Evolutionary conservation across 257 asterid species (phyloP).

Genomic region (Solanum microdontum): DNA sequence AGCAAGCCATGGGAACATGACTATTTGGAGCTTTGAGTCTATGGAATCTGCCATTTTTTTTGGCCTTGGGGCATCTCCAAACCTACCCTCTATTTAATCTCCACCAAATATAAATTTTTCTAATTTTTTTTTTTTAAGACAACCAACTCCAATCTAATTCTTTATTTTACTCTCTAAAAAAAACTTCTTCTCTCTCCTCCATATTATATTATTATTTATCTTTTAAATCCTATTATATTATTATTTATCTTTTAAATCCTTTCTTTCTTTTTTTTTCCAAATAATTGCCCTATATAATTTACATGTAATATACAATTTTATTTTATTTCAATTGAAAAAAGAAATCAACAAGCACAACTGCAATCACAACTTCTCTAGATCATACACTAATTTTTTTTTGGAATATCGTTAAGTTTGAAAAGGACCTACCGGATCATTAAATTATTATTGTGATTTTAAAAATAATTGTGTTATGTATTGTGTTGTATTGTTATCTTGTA

Average conservation of each 20-base stretch:
- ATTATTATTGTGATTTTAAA: not conserved
- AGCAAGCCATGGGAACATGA: slow-evolving; percentile 62
- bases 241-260: too few species aligned
- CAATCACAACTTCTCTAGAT: too few species aligned
- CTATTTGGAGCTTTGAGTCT: slow-evolving; percentile 1
- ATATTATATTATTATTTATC: too few species aligned
- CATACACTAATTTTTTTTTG: not conserved
- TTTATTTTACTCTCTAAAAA: not conserved
- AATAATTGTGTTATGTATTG: not conserved
- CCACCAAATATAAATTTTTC: not conserved
- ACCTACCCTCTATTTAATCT: not conserved
- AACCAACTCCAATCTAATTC: not conserved
- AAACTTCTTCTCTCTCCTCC: too few species aligned
- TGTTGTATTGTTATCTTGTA: not conserved
- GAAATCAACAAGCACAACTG: not conserved
- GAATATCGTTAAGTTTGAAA: not conserved
- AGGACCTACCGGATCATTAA: not conserved
- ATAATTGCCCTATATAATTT: not conserved
- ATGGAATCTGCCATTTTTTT: not conserved
- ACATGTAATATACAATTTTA: too few species aligned
- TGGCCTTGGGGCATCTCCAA: not conserved
- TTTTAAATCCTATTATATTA: too few species aligned
- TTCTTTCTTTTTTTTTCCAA: not conserved
- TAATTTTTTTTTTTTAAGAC: too few species aligned
- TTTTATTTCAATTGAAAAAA: too few species aligned